These are phyloP conservation scores for Trichoderma lentiforme DNA, from an alignment of 2,329 filamentous ascomycete genomes.

Conservation along the genomic window DNA sequence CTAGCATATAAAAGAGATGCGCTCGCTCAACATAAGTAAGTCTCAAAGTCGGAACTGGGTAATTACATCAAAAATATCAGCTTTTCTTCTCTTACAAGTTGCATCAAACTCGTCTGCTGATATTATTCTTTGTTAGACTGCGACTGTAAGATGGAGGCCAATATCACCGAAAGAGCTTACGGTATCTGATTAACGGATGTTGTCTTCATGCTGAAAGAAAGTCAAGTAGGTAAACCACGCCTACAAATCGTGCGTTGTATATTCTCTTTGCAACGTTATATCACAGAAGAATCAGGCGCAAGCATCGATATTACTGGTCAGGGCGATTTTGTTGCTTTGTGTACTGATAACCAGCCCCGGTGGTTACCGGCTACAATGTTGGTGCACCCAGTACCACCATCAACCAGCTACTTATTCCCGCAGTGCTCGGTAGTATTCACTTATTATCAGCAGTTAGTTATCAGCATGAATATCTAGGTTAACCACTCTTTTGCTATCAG, in stretches of 20 bases:
- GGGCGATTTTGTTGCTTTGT: neutral
- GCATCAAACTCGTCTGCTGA: neutral
- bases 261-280: no score
- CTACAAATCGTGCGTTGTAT: no score
- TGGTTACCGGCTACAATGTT: neutral
- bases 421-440: neutral
- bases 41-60: neutral
- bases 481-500: neutral
- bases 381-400: neutral
- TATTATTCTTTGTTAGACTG: neutral
- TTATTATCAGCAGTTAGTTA: neutral
- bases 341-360: neutral
- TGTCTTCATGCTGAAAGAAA: neutral
- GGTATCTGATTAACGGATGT: neutral
- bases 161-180: neutral
- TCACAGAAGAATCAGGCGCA: no score
- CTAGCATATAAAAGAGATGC: neutral
- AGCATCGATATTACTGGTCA: no score
- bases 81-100: neutral
- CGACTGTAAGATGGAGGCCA: no score
- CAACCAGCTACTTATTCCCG: neutral
- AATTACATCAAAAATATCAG: neutral
- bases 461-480: neutral
- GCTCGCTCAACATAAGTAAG: neutral
- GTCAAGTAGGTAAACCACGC: no score